Conservation (phyloP, 495 filamentous ascomycete genomes). For the Aspergillus ostianus region DNA sequence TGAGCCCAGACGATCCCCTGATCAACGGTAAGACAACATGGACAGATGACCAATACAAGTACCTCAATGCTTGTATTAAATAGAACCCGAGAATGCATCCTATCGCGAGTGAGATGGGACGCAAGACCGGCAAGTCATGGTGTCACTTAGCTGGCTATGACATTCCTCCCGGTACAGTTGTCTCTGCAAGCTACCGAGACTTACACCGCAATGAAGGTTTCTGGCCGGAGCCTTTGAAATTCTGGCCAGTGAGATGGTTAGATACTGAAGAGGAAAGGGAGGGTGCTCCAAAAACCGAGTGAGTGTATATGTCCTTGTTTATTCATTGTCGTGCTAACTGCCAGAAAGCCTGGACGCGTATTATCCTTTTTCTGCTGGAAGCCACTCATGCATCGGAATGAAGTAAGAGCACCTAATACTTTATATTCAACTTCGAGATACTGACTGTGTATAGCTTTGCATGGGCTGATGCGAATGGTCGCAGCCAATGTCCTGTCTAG, state of each 20-base stretch:
- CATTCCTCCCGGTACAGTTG: slow-evolving; percentile 5
- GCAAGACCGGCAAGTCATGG: slow-evolving; percentile 1
- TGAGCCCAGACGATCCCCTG: neutral
- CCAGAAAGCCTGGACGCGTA: neutral
- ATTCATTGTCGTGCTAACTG: neutral
- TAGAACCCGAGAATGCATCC: slow-evolving; percentile 12
- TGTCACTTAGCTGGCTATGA: slow-evolving; percentile 1
- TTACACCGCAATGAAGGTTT: slow-evolving; percentile 7
- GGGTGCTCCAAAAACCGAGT: neutral
- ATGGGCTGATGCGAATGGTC: slow-evolving; percentile 6
- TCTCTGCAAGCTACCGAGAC: slow-evolving; percentile 6
- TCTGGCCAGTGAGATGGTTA: slow-evolving; percentile 23
- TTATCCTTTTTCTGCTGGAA: slow-evolving; percentile 9
- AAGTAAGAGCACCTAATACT: slow-evolving; percentile 1
- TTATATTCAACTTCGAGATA: neutral
- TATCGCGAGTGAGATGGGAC: slow-evolving; percentile 11
- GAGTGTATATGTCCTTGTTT: neutral
- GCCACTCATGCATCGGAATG: slow-evolving; percentile 2
- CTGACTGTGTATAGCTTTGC: slow-evolving; percentile 7
- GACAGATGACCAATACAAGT: slow-evolving; percentile 6
- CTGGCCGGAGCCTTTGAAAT: slow-evolving; percentile 6
- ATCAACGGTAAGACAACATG: slow-evolving; percentile 4
- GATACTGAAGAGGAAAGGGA: neutral
- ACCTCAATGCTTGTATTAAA: slow-evolving; percentile 16
- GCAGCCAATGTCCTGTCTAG: neutral